Evolutionary conservation across 2,329 filamentous ascomycete genomes (phyloP), one percentile per base, ranked within the genome.

Genomic region (Xylariaceae sp.): DNA sequence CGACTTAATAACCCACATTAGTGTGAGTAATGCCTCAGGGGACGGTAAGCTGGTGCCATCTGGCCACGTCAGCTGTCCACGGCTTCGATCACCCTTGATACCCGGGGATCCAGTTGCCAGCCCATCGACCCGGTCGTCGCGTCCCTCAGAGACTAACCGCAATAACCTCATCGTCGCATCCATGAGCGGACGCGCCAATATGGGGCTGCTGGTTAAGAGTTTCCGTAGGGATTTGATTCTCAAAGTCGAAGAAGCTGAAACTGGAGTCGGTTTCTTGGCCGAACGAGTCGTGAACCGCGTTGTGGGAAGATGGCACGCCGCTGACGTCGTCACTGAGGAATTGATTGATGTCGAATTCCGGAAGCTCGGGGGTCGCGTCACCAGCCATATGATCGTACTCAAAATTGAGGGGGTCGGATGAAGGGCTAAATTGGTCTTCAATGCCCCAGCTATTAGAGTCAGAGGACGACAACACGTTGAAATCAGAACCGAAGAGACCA

Each of bases 351-450:
- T 74, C 68, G 67, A 73, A 70, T 55, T 70, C 71, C 73, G 69
- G 75, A 77, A 77, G 75, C 62, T 75, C 69, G 75, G 78, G 66
- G 76, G 77, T 61, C 76, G 77, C 70, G 83, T 87, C 77, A 83
- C 80, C 75, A 85, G 72, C 82, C 81, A 86, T 59, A 87, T 83
- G 78, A 87, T 86, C 78, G 81, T 83, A 80, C 77, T 85, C 82
- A 85, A 81, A 76, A 85, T 78, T 75, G 79, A 80, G 77, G 76
- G 82, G 78, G 79, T 84, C 77, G 88, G 86, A 79, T 77, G 85
- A 82, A 90, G 88, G 80, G 82, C 86, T 80, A 83, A 90, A 81
- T 81, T 83, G 82, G 80, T 83, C 83, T 82, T 90, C 85, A 88
- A 87, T 77, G 86, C 89, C 78, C 81, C 83, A 83, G 85, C 82